phyloP scores from a whole-genome alignment of 225 moss, liverwort and hornwort species.

The Thuidium tamariscinum region DNA sequence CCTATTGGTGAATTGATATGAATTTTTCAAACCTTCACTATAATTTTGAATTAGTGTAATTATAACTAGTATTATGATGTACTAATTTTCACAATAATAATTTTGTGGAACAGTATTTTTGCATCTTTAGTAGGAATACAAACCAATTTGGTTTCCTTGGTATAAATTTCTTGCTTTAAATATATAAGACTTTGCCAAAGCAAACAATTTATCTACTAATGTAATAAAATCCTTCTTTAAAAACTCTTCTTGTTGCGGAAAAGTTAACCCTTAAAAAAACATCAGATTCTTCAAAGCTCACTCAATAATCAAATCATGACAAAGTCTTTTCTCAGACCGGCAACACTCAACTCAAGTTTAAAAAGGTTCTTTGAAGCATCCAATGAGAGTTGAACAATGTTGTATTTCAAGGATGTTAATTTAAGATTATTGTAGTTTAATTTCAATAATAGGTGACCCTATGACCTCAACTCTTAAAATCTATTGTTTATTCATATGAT shows the following conservation, averaged over 20 bases:
- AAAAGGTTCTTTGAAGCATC: too few species aligned
- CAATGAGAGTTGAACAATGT: not conserved
- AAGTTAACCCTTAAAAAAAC: not conserved
- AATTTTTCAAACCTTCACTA: not conserved
- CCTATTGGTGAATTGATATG: not conserved
- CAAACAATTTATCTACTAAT: not conserved
- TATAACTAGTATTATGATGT: not conserved
- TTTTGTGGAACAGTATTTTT: not conserved
- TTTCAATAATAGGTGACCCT: not conserved
- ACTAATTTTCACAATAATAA: not conserved
- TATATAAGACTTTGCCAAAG: not conserved
- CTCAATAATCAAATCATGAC: accelerated
- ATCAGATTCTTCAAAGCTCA: accelerated
- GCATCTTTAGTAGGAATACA: accelerated
- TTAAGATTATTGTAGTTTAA: too few species aligned
- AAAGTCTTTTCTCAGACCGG: too few species aligned
- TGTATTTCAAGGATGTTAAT: not conserved
- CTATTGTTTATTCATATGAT: not conserved
- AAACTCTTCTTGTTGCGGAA: not conserved
- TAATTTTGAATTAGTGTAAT: not conserved
- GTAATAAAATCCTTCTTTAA: too few species aligned
- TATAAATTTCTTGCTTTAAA: not conserved
- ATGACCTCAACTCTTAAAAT: not conserved
- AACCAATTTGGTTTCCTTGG: too few species aligned
- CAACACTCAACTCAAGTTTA: not conserved